A percentile compares a stretch with the other conserved stretches of the same genome.
Conservation (phyloP, 345 rosid species). For the Reutealis trisperma region DNA sequence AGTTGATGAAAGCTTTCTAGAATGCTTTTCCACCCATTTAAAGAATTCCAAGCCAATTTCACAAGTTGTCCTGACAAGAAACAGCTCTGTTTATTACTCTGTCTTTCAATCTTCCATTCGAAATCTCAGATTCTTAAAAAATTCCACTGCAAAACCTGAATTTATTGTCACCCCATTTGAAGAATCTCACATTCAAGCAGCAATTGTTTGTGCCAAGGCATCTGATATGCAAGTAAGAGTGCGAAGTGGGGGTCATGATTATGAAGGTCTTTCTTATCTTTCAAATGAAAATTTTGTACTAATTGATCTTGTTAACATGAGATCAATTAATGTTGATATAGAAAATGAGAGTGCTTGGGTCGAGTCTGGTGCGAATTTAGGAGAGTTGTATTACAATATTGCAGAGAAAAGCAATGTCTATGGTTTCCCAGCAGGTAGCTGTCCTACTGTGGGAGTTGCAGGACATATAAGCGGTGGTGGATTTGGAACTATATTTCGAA, state of each 20-base stretch:
- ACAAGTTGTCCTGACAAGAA: conserved; percentile 7
- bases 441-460: conserved; percentile 10
- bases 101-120: conserved; percentile 25
- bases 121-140: conserved; percentile 26
- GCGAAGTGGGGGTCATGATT: conserved; percentile 24
- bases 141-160: conserved; percentile 13
- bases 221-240: conserved; percentile 1
- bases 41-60: conserved; percentile 19
- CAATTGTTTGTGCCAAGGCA: conserved; percentile 5
- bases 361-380: conserved; percentile 15
- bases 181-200: conserved; percentile 13
- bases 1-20: conserved; percentile 10
- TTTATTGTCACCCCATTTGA: conserved; percentile 13
- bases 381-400: conserved; percentile 17
- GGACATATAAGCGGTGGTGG: conserved; percentile 26
- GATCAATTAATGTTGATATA: conserved; percentile 6
- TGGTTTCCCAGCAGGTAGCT: conserved; percentile 15
- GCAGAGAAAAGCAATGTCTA: conserved; percentile 17
- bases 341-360: conserved; percentile 16
- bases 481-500: conserved; percentile 10
- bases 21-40: conserved; percentile 25
- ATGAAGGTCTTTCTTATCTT: conserved; percentile 17
- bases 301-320: conserved; percentile 8
- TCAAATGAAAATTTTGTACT: conserved; percentile 8
- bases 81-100: conserved; percentile 9